phyloP scores from a whole-genome alignment of 1,139 yeast species.

The Kurtzmaniella quercitrusa region DNA sequence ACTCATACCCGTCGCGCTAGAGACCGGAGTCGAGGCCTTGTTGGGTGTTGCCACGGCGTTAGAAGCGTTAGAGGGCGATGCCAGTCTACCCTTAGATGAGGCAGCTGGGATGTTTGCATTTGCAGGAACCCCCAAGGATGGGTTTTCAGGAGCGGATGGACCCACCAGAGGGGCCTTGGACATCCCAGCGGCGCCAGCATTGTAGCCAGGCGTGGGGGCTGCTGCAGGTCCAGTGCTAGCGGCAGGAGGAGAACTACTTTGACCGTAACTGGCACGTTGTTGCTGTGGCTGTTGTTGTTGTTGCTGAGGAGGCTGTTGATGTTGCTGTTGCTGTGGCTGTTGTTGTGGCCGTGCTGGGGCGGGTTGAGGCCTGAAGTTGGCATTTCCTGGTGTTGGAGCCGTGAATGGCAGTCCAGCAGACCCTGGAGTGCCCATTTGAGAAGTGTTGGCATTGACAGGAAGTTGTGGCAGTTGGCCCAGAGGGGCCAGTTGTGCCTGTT shows the following conservation, averaged over 20 bases:
- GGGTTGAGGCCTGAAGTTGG: slow-evolving; percentile 5
- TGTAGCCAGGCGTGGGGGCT: slow-evolving; percentile 8
- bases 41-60: slow-evolving; percentile 4
- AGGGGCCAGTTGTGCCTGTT: slow-evolving; percentile 6
- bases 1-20: slow-evolving; percentile 17
- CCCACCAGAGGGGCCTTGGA: background rate
- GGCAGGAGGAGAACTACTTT: background rate
- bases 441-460: slow-evolving; percentile 6
- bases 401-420: slow-evolving; percentile 3
- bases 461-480: slow-evolving; percentile 4
- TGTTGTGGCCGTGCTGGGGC: slow-evolving; percentile 7
- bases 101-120: slow-evolving; percentile 8
- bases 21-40: slow-evolving; percentile 9
- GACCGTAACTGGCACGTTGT: slow-evolving; percentile 6
- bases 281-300: slow-evolving; percentile 9
- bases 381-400: slow-evolving; percentile 1
- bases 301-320: slow-evolving; percentile 6
- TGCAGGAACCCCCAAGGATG: slow-evolving; percentile 6
- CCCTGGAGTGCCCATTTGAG: slow-evolving; percentile 5
- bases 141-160: background rate
- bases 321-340: slow-evolving; percentile 6
- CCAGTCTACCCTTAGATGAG: slow-evolving; percentile 2
- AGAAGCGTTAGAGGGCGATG: slow-evolving; percentile 7
- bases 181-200: background rate
- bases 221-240: slow-evolving; percentile 8